Conservation (phyloP, 2,329 filamentous ascomycete genomes). For the Epichloe uncinata region DNA sequence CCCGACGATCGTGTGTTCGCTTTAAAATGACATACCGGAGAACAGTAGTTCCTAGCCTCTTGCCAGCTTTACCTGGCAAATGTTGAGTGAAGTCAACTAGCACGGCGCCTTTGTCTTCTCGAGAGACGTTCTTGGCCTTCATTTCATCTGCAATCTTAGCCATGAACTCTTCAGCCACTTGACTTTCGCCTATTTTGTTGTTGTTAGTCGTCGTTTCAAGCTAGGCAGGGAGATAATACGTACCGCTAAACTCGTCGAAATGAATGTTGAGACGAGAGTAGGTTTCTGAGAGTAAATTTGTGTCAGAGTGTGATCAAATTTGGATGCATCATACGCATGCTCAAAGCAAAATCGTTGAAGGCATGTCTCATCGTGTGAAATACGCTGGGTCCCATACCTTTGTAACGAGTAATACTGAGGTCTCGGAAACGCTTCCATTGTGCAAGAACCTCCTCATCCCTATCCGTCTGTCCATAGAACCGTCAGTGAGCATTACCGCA, state of each 20-base stretch:
- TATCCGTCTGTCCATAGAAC: constrained; percentile 33
- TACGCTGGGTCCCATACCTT: constrained; percentile 15
- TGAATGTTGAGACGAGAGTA: constrained; percentile 58
- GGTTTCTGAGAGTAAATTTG: constrained; percentile 26
- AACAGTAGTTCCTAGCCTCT: constrained; percentile 56
- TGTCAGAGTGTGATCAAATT: not conserved
- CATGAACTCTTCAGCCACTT: constrained; percentile 56
- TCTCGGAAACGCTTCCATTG: constrained; percentile 55
- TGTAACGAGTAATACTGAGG: constrained; percentile 53
- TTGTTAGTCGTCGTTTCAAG: not conserved
- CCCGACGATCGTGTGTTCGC: not conserved
- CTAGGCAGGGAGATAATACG: not conserved
- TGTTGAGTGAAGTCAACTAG: constrained; percentile 61
- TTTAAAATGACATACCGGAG: constrained; percentile 31
- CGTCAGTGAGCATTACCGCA: not conserved
- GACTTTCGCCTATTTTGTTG: constrained; percentile 51
- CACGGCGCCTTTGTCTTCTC: constrained; percentile 58
- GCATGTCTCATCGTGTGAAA: not conserved
- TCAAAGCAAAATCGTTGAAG: not conserved
- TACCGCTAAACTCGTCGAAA: constrained; percentile 49
- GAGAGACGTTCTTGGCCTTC: constrained; percentile 49
- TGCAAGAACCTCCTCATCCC: constrained; percentile 44
- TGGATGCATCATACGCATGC: not conserved
- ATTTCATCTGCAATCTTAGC: constrained; percentile 47
- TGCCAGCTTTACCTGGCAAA: constrained; percentile 51